Evolutionary conservation across 2,329 filamentous ascomycete species (phyloP).

Genomic region (Calonectria fujianensis): DNA sequence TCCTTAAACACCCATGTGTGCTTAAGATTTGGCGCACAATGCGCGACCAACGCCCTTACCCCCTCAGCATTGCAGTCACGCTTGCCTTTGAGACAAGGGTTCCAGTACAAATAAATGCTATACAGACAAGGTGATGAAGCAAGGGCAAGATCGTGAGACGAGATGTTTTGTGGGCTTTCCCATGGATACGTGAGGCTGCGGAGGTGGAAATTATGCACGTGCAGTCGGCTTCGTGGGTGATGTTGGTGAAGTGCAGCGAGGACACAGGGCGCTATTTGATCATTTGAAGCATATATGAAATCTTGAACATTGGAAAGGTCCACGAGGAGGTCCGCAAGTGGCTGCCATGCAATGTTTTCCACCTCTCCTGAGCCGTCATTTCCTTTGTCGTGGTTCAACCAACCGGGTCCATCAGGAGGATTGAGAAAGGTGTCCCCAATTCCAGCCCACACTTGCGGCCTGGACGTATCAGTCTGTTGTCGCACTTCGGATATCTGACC

Average conservation of each 20-base stretch:
- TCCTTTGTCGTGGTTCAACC: neutral
- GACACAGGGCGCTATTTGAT: neutral
- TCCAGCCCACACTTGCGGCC: neutral
- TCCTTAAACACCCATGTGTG: neutral
- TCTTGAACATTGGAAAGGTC: neutral
- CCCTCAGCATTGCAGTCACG: neutral
- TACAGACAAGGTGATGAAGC: neutral
- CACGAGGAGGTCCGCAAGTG: neutral
- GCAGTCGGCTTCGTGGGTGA: neutral
- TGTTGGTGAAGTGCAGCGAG: neutral
- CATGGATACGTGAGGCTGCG: neutral
- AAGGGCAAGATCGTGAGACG: neutral
- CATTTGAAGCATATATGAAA: neutral
- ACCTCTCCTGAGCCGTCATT: neutral
- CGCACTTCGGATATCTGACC: too few relatives aligned
- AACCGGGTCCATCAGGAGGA: neutral
- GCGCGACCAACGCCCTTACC: neutral
- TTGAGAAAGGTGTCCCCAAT: neutral
- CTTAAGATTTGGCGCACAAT: neutral
- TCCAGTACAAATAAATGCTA: neutral
- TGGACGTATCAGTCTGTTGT: too few relatives aligned
- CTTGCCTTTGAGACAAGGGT: neutral
- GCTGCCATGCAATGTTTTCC: neutral
- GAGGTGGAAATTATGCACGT: constrained; percentile 5
- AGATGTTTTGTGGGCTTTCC: neutral